phyloP scores from a whole-genome alignment of 2,329 filamentous ascomycete genomes.

The Aspergillus bombycis region DNA sequence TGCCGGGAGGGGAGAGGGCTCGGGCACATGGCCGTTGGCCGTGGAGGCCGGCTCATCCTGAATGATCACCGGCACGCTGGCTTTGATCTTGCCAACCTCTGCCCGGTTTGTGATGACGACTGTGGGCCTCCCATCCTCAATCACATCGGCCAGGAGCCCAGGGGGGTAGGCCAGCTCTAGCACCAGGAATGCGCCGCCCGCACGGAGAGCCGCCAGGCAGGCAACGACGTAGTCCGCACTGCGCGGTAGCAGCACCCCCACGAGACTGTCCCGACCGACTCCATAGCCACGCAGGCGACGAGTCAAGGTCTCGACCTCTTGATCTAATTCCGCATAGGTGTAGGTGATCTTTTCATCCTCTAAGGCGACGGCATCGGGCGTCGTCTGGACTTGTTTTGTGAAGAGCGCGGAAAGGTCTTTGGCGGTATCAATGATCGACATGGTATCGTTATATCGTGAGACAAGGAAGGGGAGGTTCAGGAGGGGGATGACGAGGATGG shows the following conservation, averaged over 20 bases:
- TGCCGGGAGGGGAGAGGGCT: slow-evolving; percentile 56
- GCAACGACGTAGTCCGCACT: slow-evolving; percentile 80
- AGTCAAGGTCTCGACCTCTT: slow-evolving; percentile 67
- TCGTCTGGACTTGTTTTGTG: slow-evolving; percentile 66
- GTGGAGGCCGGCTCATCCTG: slow-evolving; percentile 56
- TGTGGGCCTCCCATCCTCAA: slow-evolving; percentile 72
- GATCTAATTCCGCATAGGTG: slow-evolving; percentile 74
- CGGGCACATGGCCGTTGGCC: slow-evolving; percentile 45
- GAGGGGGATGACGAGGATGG: too few species aligned
- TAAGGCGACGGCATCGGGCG: slow-evolving; percentile 70
- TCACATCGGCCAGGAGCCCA: slow-evolving; percentile 72
- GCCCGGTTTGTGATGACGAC: slow-evolving; percentile 70
- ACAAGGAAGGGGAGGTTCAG: neutral
- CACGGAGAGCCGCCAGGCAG: slow-evolving; percentile 74
- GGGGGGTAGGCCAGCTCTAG: slow-evolving; percentile 79
- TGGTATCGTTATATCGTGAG: slow-evolving; percentile 35
- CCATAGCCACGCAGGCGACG: slow-evolving; percentile 66
- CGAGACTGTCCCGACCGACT: slow-evolving; percentile 72
- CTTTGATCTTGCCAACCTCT: slow-evolving; percentile 68
- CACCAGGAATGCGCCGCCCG: slow-evolving; percentile 78
- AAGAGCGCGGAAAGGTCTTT: slow-evolving; percentile 77
- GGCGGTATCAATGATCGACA: slow-evolving; percentile 69
- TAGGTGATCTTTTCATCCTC: slow-evolving; percentile 70
- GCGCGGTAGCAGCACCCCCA: slow-evolving; percentile 74
- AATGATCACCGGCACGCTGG: slow-evolving; percentile 62